phyloP scores from a whole-genome alignment of 148 eudicot genomes.

The Polygonum aviculare region DNA sequence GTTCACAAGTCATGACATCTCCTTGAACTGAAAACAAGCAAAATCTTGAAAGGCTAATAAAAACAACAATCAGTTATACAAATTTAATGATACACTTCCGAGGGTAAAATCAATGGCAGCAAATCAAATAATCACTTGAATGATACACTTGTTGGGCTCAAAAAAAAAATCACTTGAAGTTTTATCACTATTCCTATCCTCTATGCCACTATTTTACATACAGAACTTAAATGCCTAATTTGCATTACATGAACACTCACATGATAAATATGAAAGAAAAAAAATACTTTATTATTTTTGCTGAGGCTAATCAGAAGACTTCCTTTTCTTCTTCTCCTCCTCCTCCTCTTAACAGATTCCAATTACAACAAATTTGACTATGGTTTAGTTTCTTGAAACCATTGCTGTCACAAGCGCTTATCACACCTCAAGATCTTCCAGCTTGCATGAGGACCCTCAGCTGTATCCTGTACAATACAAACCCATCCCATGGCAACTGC shows the following conservation, averaged over 20 bases:
- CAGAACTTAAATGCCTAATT: background rate
- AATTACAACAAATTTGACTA: background rate
- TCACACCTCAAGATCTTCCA: conserved; percentile 44
- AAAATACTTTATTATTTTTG: background rate
- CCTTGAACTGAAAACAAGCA: no score
- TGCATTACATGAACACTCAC: background rate
- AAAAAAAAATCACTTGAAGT: background rate
- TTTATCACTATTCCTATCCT: background rate
- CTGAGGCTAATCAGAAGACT: background rate
- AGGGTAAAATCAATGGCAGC: background rate
- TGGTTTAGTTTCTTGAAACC: background rate
- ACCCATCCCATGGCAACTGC: conserved; percentile 55
- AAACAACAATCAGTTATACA: background rate
- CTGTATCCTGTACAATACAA: conserved; percentile 37
- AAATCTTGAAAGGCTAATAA: no score
- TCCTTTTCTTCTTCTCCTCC: background rate
- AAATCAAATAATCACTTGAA: background rate
- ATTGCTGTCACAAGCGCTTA: conserved; percentile 5
- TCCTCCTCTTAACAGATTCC: background rate
- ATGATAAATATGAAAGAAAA: background rate
- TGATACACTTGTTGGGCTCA: no score
- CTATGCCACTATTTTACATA: background rate
- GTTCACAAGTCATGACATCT: no score
- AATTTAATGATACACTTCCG: background rate
- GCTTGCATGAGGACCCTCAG: conserved; percentile 61